Evolutionary conservation across 108 stramenopile species (phyloP).

Genomic region (Nitzschia putrida): DNA sequence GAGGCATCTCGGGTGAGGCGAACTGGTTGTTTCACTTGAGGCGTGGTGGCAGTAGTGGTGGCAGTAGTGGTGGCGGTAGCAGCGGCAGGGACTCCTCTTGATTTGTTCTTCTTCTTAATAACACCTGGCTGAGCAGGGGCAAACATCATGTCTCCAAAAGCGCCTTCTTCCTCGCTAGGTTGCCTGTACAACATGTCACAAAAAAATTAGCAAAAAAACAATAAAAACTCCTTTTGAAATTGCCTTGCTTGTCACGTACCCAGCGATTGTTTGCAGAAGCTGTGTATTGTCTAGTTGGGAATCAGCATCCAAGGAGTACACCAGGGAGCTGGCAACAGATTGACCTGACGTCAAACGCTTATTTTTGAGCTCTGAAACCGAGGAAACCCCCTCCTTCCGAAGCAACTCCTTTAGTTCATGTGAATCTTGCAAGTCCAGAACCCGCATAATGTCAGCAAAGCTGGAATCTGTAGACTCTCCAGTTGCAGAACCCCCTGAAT

Average conservation of each 20-base stretch:
- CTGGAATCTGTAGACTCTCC: conserved; percentile 54
- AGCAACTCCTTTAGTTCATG: conserved; percentile 41
- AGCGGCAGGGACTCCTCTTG: too few relatives aligned
- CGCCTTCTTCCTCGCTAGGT: conserved; percentile 25
- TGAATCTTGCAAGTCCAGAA: conserved; percentile 46
- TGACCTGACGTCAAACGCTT: conserved; percentile 4
- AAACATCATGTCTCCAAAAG: conserved; percentile 19
- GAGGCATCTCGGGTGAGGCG: background rate
- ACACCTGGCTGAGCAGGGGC: conserved; percentile 29
- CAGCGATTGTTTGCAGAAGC: conserved; percentile 42
- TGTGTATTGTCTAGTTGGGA: conserved; percentile 34
- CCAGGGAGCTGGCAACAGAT: conserved; percentile 42
- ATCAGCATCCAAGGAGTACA: conserved; percentile 45
- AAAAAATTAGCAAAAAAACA: background rate
- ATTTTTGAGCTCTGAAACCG: conserved; percentile 18
- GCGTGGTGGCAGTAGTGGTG: background rate
- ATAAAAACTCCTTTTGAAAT: background rate
- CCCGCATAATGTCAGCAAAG: conserved; percentile 57
- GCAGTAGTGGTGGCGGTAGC: background rate
- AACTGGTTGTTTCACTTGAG: background rate
- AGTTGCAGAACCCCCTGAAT: conserved; percentile 29
- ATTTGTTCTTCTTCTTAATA: conserved; percentile 25
- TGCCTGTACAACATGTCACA: conserved; percentile 19
- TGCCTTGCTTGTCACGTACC: conserved; percentile 29
- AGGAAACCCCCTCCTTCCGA: conserved; percentile 25